phyloP scores from a whole-genome alignment of 306 rosid species.

The Alnus glutinosa region DNA sequence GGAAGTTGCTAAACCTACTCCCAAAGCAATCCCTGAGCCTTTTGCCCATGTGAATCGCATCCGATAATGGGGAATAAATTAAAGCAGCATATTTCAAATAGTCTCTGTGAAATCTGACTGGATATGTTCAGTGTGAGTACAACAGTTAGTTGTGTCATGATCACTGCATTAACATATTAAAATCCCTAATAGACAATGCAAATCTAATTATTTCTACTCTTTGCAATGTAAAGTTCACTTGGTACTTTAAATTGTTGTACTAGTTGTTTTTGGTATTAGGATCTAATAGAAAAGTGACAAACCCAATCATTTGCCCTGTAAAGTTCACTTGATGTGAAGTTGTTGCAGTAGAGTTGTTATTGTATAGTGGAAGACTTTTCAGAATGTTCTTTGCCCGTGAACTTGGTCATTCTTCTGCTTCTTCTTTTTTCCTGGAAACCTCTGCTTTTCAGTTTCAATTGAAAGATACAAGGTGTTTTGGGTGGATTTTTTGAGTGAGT shows the following conservation, averaged over 20 bases:
- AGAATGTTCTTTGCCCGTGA: too few species aligned
- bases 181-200: not conserved
- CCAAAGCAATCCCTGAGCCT: conserved; percentile 33
- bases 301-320: too few species aligned
- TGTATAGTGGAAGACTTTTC: too few species aligned
- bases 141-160: not conserved
- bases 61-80: conserved; percentile 12
- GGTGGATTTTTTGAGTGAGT: too few species aligned
- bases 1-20: conserved; percentile 30
- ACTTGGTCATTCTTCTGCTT: too few species aligned
- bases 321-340: too few species aligned
- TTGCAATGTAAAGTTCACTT: not conserved
- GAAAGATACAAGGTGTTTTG: too few species aligned
- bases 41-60: conserved; percentile 42
- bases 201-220: not conserved
- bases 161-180: not conserved
- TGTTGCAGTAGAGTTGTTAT: too few species aligned
- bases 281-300: too few species aligned
- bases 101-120: not conserved
- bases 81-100: not conserved
- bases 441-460: too few species aligned
- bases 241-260: not conserved
- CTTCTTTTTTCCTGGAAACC: too few species aligned
- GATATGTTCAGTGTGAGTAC: not conserved
- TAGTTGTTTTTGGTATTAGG: too few species aligned